Percentiles rank a stretch among this genome's conserved stretches.
These are phyloP conservation scores for Emmonsiellopsis sp. DNA, from an alignment of 2,329 filamentous ascomycete genomes.

Conservation along the genomic window DNA sequence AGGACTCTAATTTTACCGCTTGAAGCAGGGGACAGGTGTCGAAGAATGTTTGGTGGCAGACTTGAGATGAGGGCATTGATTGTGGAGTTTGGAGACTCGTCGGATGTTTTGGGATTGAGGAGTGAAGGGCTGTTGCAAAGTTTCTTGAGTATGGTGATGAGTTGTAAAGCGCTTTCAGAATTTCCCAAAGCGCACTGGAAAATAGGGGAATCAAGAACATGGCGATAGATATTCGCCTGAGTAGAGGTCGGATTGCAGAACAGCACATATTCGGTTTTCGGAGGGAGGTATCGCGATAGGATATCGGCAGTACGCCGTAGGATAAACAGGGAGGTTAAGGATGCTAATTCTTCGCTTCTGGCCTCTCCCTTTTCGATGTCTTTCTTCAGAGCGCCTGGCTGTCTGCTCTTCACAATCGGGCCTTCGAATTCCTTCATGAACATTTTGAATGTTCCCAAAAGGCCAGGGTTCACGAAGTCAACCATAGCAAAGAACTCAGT, in stretches of 20 bases:
- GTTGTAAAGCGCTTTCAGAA: slow-evolving; percentile 54
- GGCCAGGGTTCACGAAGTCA: slow-evolving; percentile 59
- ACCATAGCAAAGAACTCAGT: slow-evolving; percentile 60
- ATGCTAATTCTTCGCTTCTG: slow-evolving; percentile 51
- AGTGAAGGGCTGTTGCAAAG: slow-evolving; percentile 63
- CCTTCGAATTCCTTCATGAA: slow-evolving; percentile 58
- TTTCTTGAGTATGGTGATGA: slow-evolving; percentile 66
- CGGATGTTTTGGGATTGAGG: slow-evolving; percentile 43
- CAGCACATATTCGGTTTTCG: slow-evolving; percentile 59
- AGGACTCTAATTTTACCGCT: slow-evolving; percentile 60
- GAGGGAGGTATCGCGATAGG: slow-evolving; percentile 55
- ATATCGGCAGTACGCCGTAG: slow-evolving; percentile 58
- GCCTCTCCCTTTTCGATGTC: slow-evolving; percentile 57
- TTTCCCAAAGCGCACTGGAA: slow-evolving; percentile 56
- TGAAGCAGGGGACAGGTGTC: slow-evolving; percentile 45
- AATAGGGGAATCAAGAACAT: slow-evolving; percentile 55
- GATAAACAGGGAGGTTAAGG: slow-evolving; percentile 55
- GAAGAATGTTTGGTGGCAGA: slow-evolving; percentile 48
- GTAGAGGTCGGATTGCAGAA: slow-evolving; percentile 55
- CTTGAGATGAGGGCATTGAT: slow-evolving; percentile 41
- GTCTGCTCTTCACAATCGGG: slow-evolving; percentile 55
- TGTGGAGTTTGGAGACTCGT: slow-evolving; percentile 40
- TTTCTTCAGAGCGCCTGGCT: slow-evolving; percentile 52
- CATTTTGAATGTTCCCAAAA: slow-evolving; percentile 52
- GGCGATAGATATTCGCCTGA: slow-evolving; percentile 54